Base-by-base conservation (phyloP, 1,284 basidiomycete genomes). In the Pseudozyma thailandica region DNA sequence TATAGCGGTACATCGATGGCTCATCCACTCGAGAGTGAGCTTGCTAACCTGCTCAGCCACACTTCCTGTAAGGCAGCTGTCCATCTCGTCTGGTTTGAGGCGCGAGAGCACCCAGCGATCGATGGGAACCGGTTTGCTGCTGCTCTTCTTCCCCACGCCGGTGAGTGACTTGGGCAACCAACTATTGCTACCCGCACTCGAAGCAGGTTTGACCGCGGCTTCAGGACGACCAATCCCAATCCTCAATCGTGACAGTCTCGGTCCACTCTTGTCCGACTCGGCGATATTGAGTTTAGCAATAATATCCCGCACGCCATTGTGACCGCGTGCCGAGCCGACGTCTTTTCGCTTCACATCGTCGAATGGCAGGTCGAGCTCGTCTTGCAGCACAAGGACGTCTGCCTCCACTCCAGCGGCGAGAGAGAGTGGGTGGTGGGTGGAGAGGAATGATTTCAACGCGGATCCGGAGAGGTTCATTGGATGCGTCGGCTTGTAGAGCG, bases 391-490 rank as follows among this genome's bases (percentile, higher is more conserved):
- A 1, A 72, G 44, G 1, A 65, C 23, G 27, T 71, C 46, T 21
- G 49, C 43, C 45, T 49, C 23, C 1, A 27, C 7, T 7, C 15
- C 15, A 12, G 25, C 6, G 15, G 48, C 1, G 21, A 46, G 9
- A 10, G 16, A 28, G 6, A 23, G 8, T 1, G 52, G 33, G 26
- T 53, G 38, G 27, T 57, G 50, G 0, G 53, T 18, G 10, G 18
- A 3, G 30, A 65, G 57, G 42, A 59, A 62, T 0, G 43, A 28
- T 7, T 27, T 42, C 5, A 72, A 21, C 0, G 46, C 69, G 1
- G 50, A 20, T 2, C 69, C 69, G 13, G 69, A 72, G 1, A 62
- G 53, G 16, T 72, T 72, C 69, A 72, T 72, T 26, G 62, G 13
- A 2, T 61, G 58, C 0, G 52, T 33, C 1, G 69, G 62, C 21